Base-by-base conservation (phyloP, 306 rosid genomes). In the Hippophae gyantsensis region DNA sequence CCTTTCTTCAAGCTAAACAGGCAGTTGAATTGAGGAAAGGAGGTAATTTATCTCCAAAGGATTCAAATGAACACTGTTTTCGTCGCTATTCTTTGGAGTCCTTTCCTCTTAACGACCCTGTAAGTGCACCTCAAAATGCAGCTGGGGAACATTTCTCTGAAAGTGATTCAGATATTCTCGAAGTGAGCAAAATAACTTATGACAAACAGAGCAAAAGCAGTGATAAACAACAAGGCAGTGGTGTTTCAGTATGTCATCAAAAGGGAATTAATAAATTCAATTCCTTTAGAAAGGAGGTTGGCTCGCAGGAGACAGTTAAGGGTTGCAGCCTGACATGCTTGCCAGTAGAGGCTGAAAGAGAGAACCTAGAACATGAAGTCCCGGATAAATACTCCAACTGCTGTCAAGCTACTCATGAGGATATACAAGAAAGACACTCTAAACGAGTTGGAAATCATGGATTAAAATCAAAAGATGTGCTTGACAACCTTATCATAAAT, bases 1-100 rank as follows among this genome's bases (percentile, higher is more conserved):
- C 82, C 62, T 89, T 89, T 81, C 96, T 85, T 70, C 84, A 78
- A n/a, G 85, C 87, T 9, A 83, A 61, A 71, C 69, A 68, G 60
- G 75, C 82, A 0, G 63, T 63, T 26, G 81, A 79, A 47, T 65
- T 51, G 42, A 80, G 67, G 76, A 62, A 62, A 58, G 61, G 47
- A 11, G 62, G 66, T 54, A 65, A 67, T 63, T 64, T 81, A 38
- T 69, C 74, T 23, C 78, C 77, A 8, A 67, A 69, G 75, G 78
- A 81, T 61, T 74, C 74, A 27, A 72, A 45, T 75, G 81, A 76
- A 72, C 74, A 64, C 38, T 66, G 79, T 67, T 77, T 78, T 6
- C 74, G 73, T 12, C 76, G 70, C 25, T 73, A 66, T 60, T 86
- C 95, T 10, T 40, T 69, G 50, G 93, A 84, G 65, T 87, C 89